Base-by-base conservation (phyloP, 352 stramenopile species). In the Pythium scleroteichum region DNA sequence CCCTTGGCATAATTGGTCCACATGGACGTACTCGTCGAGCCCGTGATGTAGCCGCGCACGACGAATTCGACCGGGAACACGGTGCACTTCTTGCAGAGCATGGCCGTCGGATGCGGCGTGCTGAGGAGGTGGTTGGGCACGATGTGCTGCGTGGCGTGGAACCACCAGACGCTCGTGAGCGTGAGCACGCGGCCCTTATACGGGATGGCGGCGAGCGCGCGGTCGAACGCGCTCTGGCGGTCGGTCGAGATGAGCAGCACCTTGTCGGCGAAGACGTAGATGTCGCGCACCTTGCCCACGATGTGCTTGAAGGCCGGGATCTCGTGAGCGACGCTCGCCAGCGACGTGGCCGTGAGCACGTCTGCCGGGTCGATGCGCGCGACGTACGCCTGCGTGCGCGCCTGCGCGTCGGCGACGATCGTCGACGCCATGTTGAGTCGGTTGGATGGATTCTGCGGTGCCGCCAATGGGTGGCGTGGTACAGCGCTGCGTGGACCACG, bases 41-140 rank as follows among this genome's bases (percentile, higher is more conserved):
- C 97, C 12, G 95, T 99, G 53, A 96, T 87, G 97, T 99, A 82
- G 39, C 91, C 96, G 64, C 97, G 88, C 45, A 99, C 96, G 50
- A 99, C 97, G 72, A 99, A 99, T 80, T 99, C 97, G 68, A 99
- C 97, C 0, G 97, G 88, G 69, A 99, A 99, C 12, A 94, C 87
- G 24, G 78, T 92, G 75, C 96, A 99, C 65, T 98, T 99, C 53
- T 91, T 95, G 38, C 93, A 97, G 51, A 99, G 85, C 64, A 95
- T 97, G 19, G 98, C 93, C 61, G 98, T 97, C 32, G 96, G 86
- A 75, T 99, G 91, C 8, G 97, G 96, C 45, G 96, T 70, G n/a
- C 73, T 70, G 10, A 99, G 56, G 40, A 99, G 68, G 80, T 99
- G 97, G 84, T 99, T 99, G 39, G 92, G 83, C 66, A 99, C 94